Evolutionary conservation across 352 stramenopile species (phyloP).

Genomic region (Phytophthora pisi): DNA sequence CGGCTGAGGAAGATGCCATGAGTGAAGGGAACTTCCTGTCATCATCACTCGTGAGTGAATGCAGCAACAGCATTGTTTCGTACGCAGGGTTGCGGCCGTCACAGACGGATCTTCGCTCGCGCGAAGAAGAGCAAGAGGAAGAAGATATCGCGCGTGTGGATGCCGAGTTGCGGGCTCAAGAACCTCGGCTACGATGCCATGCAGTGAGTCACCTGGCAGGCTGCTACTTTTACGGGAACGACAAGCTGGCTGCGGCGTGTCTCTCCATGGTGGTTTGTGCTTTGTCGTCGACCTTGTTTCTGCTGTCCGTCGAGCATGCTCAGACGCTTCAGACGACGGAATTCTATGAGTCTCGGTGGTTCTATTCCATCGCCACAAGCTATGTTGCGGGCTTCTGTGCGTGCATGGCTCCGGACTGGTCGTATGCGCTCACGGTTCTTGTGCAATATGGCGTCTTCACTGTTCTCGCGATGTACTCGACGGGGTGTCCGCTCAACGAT

Average conservation of each 20-base stretch:
- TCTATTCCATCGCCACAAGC: slow-evolving; percentile 43
- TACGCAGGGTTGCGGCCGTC: neutral
- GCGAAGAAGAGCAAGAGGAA: slow-evolving; percentile 27
- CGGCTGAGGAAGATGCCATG: slow-evolving; percentile 2
- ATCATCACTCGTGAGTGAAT: neutral
- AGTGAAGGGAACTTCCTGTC: slow-evolving; percentile 10
- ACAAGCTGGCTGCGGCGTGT: slow-evolving; percentile 44
- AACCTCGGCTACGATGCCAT: slow-evolving; percentile 19
- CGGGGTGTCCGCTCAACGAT: slow-evolving; percentile 55
- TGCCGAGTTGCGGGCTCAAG: slow-evolving; percentile 26
- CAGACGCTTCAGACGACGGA: slow-evolving; percentile 45
- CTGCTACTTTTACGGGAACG: slow-evolving; percentile 29
- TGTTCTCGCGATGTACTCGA: slow-evolving; percentile 58
- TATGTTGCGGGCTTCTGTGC: slow-evolving; percentile 45
- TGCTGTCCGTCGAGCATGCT: slow-evolving; percentile 31
- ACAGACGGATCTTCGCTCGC: slow-evolving; percentile 19
- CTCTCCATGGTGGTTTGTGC: slow-evolving; percentile 36
- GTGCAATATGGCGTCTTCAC: slow-evolving; percentile 52
- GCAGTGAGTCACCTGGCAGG: slow-evolving; percentile 30
- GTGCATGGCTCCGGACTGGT: slow-evolving; percentile 49
- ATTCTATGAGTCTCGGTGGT: slow-evolving; percentile 52
- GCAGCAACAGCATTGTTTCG: neutral
- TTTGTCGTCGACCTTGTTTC: slow-evolving; percentile 33
- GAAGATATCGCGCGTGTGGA: slow-evolving; percentile 28
- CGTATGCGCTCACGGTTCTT: slow-evolving; percentile 46